A percentile compares a stretch with the other conserved stretches of the same genome.
Conservation (phyloP, 768 basidiomycete genomes). For the Leccinum ochraceum region DNA sequence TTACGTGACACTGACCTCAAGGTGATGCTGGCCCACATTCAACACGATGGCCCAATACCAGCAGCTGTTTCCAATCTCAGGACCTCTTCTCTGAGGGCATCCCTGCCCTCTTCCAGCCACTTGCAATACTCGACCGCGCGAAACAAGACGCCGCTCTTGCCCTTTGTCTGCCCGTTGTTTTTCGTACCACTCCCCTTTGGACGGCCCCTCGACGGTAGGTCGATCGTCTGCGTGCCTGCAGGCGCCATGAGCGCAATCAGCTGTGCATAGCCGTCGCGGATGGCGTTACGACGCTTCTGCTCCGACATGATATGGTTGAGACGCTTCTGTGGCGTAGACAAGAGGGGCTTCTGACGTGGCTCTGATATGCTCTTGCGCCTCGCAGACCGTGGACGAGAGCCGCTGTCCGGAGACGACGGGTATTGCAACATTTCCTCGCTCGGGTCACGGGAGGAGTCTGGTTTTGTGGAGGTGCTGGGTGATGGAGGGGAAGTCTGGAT, state of each 20-base stretch:
- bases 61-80: conserved; percentile 65
- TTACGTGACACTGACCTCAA: conserved; percentile 18
- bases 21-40: not conserved
- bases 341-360: conserved; percentile 53
- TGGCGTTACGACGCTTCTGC: conserved; percentile 90
- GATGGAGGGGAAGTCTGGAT: conserved; percentile 4
- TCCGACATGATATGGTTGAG: conserved; percentile 95
- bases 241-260: conserved; percentile 80
- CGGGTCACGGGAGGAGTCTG: conserved; percentile 7
- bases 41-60: conserved; percentile 40
- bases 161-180: conserved; percentile 71
- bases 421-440: conserved; percentile 7
- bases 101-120: conserved; percentile 84
- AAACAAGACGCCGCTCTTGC: conserved; percentile 88
- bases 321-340: conserved; percentile 84
- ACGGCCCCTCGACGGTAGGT: conserved; percentile 74
- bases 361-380: conserved; percentile 29
- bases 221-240: conserved; percentile 68
- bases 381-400: conserved; percentile 13
- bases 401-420: conserved; percentile 16
- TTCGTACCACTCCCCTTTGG: conserved; percentile 75
- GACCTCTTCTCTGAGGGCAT: conserved; percentile 70
- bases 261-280: conserved; percentile 87
- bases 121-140: conserved; percentile 82
- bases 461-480: conserved; percentile 11